A percentile compares a stretch with the other conserved stretches of the same genome.
These are phyloP conservation scores for Handroanthus guayacan DNA, from an alignment of 257 asterid species.

Conservation along the genomic window DNA sequence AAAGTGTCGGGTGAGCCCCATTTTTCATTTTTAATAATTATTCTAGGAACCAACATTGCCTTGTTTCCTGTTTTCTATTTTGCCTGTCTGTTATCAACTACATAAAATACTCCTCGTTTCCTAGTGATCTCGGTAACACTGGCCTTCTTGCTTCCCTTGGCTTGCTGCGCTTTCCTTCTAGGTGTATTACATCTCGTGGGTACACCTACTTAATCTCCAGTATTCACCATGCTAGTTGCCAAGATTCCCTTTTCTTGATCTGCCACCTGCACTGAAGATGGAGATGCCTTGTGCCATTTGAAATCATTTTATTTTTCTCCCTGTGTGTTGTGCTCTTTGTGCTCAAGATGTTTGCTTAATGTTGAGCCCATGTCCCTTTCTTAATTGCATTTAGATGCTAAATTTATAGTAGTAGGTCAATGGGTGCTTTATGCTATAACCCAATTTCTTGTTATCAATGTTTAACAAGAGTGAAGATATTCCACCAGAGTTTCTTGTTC, in stretches of 20 bases:
- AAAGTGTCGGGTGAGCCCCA: no score
- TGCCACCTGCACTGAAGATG: slow-evolving; percentile 3
- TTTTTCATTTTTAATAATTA: no score
- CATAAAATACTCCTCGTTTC: slow-evolving; percentile 6
- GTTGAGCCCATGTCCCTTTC: neutral
- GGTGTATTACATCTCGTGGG: neutral
- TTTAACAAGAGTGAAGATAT: neutral
- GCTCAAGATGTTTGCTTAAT: neutral
- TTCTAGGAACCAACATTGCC: neutral
- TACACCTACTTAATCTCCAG: neutral
- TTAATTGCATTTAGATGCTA: slow-evolving; percentile 4
- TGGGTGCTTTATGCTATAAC: neutral
- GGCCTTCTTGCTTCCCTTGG: slow-evolving; percentile 12
- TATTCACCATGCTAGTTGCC: neutral
- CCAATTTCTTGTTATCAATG: neutral
- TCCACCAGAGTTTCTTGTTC: neutral
- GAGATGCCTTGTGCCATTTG: neutral
- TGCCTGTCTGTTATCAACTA: neutral
- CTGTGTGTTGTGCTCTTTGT: neutral
- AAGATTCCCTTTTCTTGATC: neutral
- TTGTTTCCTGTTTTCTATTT: neutral
- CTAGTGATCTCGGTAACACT: neutral
- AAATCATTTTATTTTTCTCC: neutral
- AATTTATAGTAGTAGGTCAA: neutral
- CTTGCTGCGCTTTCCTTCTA: neutral